Base-by-base conservation (phyloP, 352 stramenopile species). In the Phytopythium litorale region DNA sequence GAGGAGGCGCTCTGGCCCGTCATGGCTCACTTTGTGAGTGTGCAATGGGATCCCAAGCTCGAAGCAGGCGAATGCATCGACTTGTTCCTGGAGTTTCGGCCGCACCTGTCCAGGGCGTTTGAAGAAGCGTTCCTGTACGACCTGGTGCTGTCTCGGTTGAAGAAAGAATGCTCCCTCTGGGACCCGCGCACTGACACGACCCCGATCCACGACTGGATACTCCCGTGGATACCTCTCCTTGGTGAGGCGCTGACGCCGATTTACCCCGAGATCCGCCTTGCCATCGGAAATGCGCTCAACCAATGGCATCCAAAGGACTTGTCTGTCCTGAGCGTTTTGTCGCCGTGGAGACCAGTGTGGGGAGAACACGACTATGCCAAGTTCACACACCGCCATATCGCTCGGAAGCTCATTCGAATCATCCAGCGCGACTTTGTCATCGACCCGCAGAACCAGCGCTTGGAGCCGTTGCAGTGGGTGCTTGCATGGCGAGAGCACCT, bases 351-450 rank as follows among this genome's bases (percentile, higher is more conserved):
- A 57, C 60, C 71, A 1, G 65, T 91, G 6, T 96, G 87, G 87
- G 75, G 78, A 0, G 80, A 92, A 58, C 68, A 75, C n/a, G 84
- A 94, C 23, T 95, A 92, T 61, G 81, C 71, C 15, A 88, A 93
- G 63, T 95, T 96, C 53, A 94, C 86, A 0, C 79, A 95, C 62
- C 80, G 84, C 21, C 75, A 92, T 51, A 85, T 96, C 28, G 58
- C 89, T 5, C 78, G 75, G 18, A 94, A 92, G 67, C 65, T 96
- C 18, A 75, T 88, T 33, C 78, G 86, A 4, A 88, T 74, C 59
- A 75, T 96, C 19, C 79, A 94, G 18, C 78, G 86, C n/a, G 84
- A 95, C 33, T 92, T 97, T 42, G 61, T 84, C 40, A 71, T 97
- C 4, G 77, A 97, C 54, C 89, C 89, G 0, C 66, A 79, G 38